A percentile compares a stretch with the other conserved stretches of the same genome.
These are phyloP conservation scores for Glycine tomentella DNA, from an alignment of 306 rosid species.

Conservation along the genomic window DNA sequence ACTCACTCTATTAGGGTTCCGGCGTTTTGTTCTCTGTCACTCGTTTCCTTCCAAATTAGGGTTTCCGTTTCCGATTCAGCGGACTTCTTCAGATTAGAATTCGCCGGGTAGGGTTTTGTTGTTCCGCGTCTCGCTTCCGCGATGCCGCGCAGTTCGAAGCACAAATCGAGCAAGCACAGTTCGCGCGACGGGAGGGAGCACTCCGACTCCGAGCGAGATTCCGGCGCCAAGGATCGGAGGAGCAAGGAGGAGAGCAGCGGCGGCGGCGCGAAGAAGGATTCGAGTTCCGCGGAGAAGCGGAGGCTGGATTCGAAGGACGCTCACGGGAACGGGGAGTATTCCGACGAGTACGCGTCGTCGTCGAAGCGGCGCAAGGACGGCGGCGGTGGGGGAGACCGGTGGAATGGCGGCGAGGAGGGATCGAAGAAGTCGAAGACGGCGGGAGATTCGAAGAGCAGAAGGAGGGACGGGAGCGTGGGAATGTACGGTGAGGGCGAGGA, in stretches of 20 bases:
- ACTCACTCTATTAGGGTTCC: slow-evolving; percentile 56
- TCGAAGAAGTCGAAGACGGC: slow-evolving; percentile 68
- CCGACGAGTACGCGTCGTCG: slow-evolving; percentile 72
- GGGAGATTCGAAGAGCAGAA: slow-evolving; percentile 79
- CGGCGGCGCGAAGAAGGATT: slow-evolving; percentile 64
- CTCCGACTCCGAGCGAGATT: slow-evolving; percentile 93
- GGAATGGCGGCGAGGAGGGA: slow-evolving; percentile 90
- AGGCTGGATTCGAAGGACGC: slow-evolving; percentile 78
- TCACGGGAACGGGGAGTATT: slow-evolving; percentile 74
- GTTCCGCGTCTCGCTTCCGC: slow-evolving; percentile 46
- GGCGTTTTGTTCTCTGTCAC: slow-evolving; percentile 30
- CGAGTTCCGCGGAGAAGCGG: slow-evolving; percentile 74
- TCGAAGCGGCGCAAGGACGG: slow-evolving; percentile 90
- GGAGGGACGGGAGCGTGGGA: slow-evolving; percentile 75
- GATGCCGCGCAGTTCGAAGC: slow-evolving; percentile 99
- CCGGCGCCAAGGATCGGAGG: slow-evolving; percentile 79
- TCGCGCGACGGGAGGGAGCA: slow-evolving; percentile 79
- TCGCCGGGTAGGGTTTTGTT: slow-evolving; percentile 54
- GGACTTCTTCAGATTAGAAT: slow-evolving; percentile 22
- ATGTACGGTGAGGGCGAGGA: slow-evolving; percentile 74
- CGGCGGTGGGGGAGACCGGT: slow-evolving; percentile 82
- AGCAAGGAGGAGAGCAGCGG: slow-evolving; percentile 63
- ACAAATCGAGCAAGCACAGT: slow-evolving; percentile 93
- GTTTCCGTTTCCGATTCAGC: slow-evolving; percentile 47
- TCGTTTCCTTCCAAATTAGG: slow-evolving; percentile 50